phyloP scores from a whole-genome alignment of 2,329 filamentous ascomycete species.

The Aspergillus pseudonomiae region DNA sequence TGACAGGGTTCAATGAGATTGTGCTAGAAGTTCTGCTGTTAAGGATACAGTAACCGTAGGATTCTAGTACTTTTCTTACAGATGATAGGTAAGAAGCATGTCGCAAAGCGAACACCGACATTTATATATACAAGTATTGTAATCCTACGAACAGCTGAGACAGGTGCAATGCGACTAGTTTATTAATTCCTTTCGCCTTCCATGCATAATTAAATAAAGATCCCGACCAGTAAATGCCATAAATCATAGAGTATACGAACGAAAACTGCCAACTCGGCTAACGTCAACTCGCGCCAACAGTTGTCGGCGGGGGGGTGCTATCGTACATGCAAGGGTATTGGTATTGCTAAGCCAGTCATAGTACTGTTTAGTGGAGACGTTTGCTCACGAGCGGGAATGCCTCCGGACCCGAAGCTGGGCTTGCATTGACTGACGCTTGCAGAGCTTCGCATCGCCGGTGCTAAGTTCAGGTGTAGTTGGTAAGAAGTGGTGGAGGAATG shows the following conservation, averaged over 20 bases:
- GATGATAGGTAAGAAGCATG: background rate
- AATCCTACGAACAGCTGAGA: background rate
- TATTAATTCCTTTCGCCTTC: background rate
- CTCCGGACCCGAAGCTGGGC: background rate
- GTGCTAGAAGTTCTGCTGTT: background rate
- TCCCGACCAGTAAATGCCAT: constrained; percentile 8
- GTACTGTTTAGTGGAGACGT: background rate
- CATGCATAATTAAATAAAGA: constrained; percentile 5
- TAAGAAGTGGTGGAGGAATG: background rate
- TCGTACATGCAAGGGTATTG: constrained; percentile 2
- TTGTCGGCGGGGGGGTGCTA: background rate
- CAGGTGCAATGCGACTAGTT: background rate
- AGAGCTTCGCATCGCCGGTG: background rate
- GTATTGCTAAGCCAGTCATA: background rate
- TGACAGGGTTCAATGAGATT: background rate
- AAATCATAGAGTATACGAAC: constrained; percentile 3
- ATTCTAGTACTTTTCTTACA: background rate
- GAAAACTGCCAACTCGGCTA: background rate
- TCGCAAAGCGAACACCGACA: background rate
- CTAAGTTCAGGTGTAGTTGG: background rate
- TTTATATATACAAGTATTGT: background rate
- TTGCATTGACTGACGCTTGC: background rate
- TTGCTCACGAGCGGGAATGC: background rate
- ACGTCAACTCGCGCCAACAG: background rate
- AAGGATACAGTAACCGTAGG: background rate